These are phyloP conservation scores for Quercus berberidifolia DNA, from an alignment of 306 rosid genomes.

Conservation along the genomic window DNA sequence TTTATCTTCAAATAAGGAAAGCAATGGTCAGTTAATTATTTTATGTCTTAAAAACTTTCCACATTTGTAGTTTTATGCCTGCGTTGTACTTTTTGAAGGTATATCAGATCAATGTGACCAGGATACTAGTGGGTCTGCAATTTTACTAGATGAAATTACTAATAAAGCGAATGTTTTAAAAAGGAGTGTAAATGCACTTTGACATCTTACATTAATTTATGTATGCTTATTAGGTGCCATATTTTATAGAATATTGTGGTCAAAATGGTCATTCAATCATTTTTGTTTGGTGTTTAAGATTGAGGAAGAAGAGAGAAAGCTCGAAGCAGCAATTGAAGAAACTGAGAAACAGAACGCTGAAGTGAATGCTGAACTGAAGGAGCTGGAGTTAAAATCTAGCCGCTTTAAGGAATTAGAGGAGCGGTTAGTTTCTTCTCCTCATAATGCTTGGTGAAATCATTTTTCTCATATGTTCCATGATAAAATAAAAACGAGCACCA, in stretches of 20 bases:
- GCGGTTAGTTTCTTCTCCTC: slow-evolving; percentile 48
- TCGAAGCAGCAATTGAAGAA: slow-evolving; percentile 86
- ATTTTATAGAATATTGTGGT: slow-evolving; percentile 17
- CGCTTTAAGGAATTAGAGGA: slow-evolving; percentile 89
- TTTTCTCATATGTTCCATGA: not conserved
- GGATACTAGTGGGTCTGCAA: not conserved
- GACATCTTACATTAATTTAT: not conserved
- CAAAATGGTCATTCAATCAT: slow-evolving; percentile 26
- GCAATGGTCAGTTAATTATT: not conserved
- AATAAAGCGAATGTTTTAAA: not conserved
- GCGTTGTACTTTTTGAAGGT: not conserved
- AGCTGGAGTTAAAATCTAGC: slow-evolving; percentile 72
- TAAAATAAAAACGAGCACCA: slow-evolving; percentile 10
- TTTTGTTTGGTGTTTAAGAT: slow-evolving; percentile 45
- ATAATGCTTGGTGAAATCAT: not conserved
- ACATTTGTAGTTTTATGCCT: not conserved
- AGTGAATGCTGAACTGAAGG: slow-evolving; percentile 77
- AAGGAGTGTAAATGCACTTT: not conserved
- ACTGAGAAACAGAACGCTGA: slow-evolving; percentile 68
- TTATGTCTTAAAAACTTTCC: not conserved
- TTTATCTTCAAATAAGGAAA: not conserved
- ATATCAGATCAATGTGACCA: not conserved
- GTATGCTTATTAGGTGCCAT: not conserved
- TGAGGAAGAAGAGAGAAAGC: slow-evolving; percentile 92
- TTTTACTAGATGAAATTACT: not conserved